Conservation (phyloP, 139 green algal species). For the Chlorella sorokiniana region DNA sequence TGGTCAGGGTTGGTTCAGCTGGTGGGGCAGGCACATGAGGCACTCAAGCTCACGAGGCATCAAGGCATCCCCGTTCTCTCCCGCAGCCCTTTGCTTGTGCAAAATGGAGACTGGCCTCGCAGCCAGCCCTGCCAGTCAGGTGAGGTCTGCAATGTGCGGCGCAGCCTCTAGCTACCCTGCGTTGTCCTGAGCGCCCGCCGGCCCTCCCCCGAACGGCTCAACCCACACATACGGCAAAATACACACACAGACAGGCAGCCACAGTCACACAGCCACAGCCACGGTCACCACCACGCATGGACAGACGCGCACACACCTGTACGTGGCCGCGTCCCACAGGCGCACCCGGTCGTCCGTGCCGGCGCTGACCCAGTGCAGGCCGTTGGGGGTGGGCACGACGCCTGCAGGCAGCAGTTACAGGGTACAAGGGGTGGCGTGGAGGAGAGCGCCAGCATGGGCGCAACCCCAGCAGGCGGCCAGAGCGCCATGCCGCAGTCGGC, state of each 20-base stretch:
- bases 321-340: conserved; percentile 74
- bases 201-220: too few relatives aligned
- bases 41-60: neutral
- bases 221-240: too few relatives aligned
- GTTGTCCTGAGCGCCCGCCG: too few relatives aligned
- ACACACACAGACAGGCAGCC: neutral
- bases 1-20: too few relatives aligned
- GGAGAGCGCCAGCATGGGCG: neutral
- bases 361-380: conserved; percentile 66
- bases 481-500: neutral
- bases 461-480: neutral
- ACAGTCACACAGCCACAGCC: too few relatives aligned
- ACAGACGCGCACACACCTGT: neutral
- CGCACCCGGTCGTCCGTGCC: conserved; percentile 77
- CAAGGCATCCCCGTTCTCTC: neutral
- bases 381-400: conserved; percentile 68
- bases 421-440: neutral
- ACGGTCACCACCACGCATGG: too few relatives aligned
- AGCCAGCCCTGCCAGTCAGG: neutral
- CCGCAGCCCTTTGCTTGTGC: too few relatives aligned
- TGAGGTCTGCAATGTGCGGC: neutral
- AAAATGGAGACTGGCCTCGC: too few relatives aligned
- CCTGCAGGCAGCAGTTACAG: conserved; percentile 30
- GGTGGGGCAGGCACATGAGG: too few relatives aligned
- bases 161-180: too few relatives aligned